Percentiles rank a stretch among this genome's conserved stretches.
Conservation (phyloP, 208 protist species). For the Crithidia thermophila region DNA sequence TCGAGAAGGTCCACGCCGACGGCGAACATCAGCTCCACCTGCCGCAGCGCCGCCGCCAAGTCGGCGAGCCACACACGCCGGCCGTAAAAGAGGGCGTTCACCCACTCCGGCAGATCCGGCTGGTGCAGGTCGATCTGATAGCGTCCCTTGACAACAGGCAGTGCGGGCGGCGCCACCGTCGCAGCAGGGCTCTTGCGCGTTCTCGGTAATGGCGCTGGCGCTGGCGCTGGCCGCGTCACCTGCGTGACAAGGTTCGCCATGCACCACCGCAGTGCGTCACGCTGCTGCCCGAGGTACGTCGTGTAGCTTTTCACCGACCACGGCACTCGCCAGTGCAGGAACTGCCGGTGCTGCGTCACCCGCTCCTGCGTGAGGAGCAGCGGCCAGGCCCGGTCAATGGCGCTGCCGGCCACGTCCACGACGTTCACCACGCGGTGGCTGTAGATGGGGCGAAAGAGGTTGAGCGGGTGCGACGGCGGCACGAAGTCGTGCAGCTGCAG, state of each 20-base stretch:
- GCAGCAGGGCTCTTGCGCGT: background rate
- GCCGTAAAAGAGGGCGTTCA: conserved; percentile 10
- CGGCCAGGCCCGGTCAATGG: conserved; percentile 7
- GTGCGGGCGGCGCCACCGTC: background rate
- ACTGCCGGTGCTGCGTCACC: conserved; percentile 7
- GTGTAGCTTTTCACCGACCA: conserved; percentile 41
- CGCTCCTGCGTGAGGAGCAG: conserved; percentile 32
- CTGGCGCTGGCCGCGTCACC: too few species aligned
- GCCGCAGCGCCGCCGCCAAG: conserved; percentile 8
- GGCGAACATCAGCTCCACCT: conserved; percentile 40
- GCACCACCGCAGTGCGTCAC: conserved; percentile 12
- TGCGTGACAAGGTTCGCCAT: conserved; percentile 8
- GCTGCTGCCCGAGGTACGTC: conserved; percentile 29
- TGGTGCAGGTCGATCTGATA: conserved; percentile 4
- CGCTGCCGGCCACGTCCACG: conserved; percentile 32
- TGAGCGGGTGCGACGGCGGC: conserved; percentile 36
- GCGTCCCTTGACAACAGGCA: background rate
- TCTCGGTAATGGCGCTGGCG: background rate
- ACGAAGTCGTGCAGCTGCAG: conserved; percentile 35
- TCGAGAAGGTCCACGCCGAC: conserved; percentile 21
- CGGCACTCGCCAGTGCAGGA: conserved; percentile 14
- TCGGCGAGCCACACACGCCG: conserved; percentile 12
- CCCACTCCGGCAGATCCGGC: background rate
- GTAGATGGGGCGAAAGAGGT: conserved; percentile 40
- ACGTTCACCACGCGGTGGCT: conserved; percentile 38